Conservation (phyloP, 2,329 filamentous ascomycete species). For the Aspergillus glaucus region DNA sequence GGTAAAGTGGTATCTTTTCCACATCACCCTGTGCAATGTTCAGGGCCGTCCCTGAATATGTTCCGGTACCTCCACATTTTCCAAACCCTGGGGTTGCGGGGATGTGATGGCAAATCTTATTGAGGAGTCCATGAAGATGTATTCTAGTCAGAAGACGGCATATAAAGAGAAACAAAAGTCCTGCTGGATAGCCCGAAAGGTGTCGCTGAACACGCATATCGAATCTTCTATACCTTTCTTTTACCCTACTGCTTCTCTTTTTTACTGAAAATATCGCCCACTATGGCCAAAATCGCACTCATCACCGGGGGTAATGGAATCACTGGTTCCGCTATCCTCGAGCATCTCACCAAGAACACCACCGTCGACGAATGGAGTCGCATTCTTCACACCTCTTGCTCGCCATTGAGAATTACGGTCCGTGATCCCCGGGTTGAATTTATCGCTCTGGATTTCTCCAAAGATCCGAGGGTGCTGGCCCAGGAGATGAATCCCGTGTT, state of each 20-base stretch:
- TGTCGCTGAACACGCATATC: too few relatives aligned
- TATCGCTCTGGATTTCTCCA: slow-evolving; percentile 20
- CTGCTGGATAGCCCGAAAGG: too few relatives aligned
- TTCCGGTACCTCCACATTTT: too few relatives aligned
- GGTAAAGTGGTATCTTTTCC: too few relatives aligned
- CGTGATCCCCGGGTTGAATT: slow-evolving; percentile 20
- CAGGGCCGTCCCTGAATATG: too few relatives aligned
- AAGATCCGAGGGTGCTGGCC: slow-evolving; percentile 4
- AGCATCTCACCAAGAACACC: slow-evolving; percentile 17
- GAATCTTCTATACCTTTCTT: background rate
- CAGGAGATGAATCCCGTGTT: slow-evolving; percentile 11
- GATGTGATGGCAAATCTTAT: too few relatives aligned
- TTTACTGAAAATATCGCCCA: background rate
- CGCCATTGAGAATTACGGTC: slow-evolving; percentile 7
- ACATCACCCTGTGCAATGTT: too few relatives aligned
- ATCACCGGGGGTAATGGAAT: slow-evolving; percentile 25
- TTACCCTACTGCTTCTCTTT: background rate
- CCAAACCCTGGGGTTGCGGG: too few relatives aligned
- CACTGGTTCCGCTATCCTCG: slow-evolving; percentile 22
- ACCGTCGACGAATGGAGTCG: slow-evolving; percentile 5
- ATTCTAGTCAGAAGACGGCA: too few relatives aligned
- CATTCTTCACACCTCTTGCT: slow-evolving; percentile 19
- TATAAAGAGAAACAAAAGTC: too few relatives aligned
- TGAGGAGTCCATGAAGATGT: too few relatives aligned
- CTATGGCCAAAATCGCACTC: slow-evolving; percentile 18